Base-by-base conservation (phyloP, 2,329 filamentous ascomycete genomes). In the Diaporthe australafricana region DNA sequence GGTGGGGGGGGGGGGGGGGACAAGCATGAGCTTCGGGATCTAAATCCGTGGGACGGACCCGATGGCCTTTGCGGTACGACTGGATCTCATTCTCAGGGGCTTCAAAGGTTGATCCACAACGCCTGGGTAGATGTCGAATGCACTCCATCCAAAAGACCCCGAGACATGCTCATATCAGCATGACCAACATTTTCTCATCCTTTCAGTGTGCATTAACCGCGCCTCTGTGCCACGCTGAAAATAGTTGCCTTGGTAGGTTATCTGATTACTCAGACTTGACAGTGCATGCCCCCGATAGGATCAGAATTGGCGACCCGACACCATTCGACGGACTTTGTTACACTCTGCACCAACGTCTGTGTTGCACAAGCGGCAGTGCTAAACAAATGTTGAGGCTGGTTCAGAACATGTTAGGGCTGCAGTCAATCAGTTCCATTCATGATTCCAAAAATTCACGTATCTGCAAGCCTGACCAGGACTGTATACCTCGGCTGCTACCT, bases 41-140 rank as follows among this genome's bases (percentile, higher is more conserved):
- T 65, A 65, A 65, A 65, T 50, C 45, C 42, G 60, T 12, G 3
- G n/a, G 30, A 35, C 30, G 45, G 30, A 20, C 30, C 57, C 56
- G 56, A 62, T 8, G 6, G n/a, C 25, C 17, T 63, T 32, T 17
- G 27, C 40, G 57, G 40, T 30, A 47, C 40, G 6, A 22, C 32
- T 32, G 57, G 35, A n/a, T 5, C 56, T 30, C 5, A 7, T 45
- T 12, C 9, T 12, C 5, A 25, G 56, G 60, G 35, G 14, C 22
- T 60, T 27, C 20, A 40, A 40, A 40, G 38, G 8, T 14, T 11
- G 5, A 40, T 40, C 38, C 38, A 40, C 38, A 40, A 35, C 14
- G 6, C 11, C 11, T 16, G 14, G 11, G 38, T 20, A 40, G 3
- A 60, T 38, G 35, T 42, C 55, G n/a, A 17, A 27, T 22, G 12